Base-by-base conservation (phyloP, 306 rosid genomes). In the Fragaria ananassa region DNA sequence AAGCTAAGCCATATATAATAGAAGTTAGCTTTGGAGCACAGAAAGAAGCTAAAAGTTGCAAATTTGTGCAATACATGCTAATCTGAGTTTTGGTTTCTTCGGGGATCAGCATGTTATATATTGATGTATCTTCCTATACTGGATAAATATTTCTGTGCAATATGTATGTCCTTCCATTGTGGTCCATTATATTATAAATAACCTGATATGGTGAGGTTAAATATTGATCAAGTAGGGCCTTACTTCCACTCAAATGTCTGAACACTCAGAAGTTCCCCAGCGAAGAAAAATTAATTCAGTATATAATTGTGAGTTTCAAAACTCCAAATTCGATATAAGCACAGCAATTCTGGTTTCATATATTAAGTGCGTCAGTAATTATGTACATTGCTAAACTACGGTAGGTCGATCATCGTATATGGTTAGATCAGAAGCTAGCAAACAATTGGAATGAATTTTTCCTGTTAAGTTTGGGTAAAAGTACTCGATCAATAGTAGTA, bases 201-300 rank as follows among this genome's bases (percentile, higher is more conserved):
- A 25, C 18, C 34, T 58, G 1, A 54, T 18, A 72, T 72, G 25
- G 19, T n/a, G 58, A 19, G 41, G 25, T 61, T 61, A 12, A 29
- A 61, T 61, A 62, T 72, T 37, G 44, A 53, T 72, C 61, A 19
- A 53, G 76, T 56, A 72, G 66, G 66, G 25, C 51, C 76, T 72
- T 23, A 2, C 4, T 17, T 71, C 35, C 64, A 71, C 14, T 11
- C 19, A 25, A 71, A 19, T 41, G 63, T 50, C n/a, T 71, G 58
- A 51, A 5, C 65, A 60, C 65, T 27, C 65, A 10, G 37, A 19
- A 58, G 64, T 51, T 41, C 75, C 64, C 11, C 31, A 35, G 27
- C 34, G 12, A 71, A 71, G 27, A 51, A 34, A 71, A 19, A 19
- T 51, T 31, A 35, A 18, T 71, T 71, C 34, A 4, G 65, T 60